Conservation (phyloP, 1,284 basidiomycete species). For the Rhodotorula sp. region DNA sequence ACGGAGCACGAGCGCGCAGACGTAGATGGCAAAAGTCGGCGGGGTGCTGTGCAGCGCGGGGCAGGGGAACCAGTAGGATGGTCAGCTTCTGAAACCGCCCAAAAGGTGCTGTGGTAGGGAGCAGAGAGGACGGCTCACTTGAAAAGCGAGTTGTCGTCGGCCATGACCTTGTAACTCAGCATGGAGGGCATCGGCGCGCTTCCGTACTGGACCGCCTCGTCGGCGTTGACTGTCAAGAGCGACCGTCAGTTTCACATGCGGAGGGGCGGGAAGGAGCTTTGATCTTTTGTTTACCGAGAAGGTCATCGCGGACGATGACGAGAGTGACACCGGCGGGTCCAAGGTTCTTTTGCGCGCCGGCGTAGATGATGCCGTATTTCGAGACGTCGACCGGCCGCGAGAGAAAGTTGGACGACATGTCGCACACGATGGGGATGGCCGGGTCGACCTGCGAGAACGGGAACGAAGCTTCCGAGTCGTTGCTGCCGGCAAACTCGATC, state of each 20-base stretch:
- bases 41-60: slow-evolving; percentile 62
- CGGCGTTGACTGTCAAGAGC: slow-evolving; percentile 62
- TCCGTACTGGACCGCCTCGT: slow-evolving; percentile 74
- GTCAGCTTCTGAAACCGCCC: no score
- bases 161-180: slow-evolving; percentile 80
- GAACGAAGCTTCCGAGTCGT: slow-evolving; percentile 59
- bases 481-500: slow-evolving; percentile 71
- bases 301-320: slow-evolving; percentile 87
- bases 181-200: slow-evolving; percentile 68
- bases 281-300: slow-evolving; percentile 54
- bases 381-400: slow-evolving; percentile 86
- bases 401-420: slow-evolving; percentile 97
- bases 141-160: slow-evolving; percentile 77
- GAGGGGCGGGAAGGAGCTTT: not conserved
- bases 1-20: slow-evolving; percentile 79
- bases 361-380: slow-evolving; percentile 90
- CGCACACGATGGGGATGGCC: slow-evolving; percentile 78
- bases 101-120: no score
- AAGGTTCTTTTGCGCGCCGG: slow-evolving; percentile 98
- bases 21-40: slow-evolving; percentile 87
- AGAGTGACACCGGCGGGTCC: slow-evolving; percentile 92
- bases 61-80: no score
- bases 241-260: no score
- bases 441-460: slow-evolving; percentile 72
- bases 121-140: slow-evolving; percentile 55